Conservation (phyloP, 352 stramenopile genomes). For the Globisporangium iwayamae region DNA sequence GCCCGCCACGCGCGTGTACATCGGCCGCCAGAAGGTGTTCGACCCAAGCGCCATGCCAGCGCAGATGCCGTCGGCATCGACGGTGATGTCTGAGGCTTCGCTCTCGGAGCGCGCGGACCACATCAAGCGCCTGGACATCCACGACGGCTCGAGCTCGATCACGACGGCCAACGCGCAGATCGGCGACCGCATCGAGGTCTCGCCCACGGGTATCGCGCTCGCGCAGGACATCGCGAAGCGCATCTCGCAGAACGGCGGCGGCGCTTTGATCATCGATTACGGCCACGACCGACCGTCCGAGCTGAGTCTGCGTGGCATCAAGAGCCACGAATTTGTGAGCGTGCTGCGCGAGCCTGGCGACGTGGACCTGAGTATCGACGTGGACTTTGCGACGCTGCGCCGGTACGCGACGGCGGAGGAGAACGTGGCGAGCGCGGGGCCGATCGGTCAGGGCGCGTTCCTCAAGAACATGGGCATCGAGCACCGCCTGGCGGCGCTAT, state of each 20-base stretch:
- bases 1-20: conserved; percentile 88
- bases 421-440: conserved; percentile 77
- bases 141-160: conserved; percentile 39
- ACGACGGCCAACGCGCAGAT: conserved; percentile 48
- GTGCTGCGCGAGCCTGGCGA: conserved; percentile 89
- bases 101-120: conserved; percentile 17
- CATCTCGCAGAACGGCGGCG: conserved; percentile 79
- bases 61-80: conserved; percentile 19
- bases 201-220: conserved; percentile 88
- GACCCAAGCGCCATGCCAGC: conserved; percentile 36
- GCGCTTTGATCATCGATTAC: conserved; percentile 94
- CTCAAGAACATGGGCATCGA: conserved; percentile 95
- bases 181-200: conserved; percentile 93
- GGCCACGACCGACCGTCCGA: conserved; percentile 88
- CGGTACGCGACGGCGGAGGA: conserved; percentile 55
- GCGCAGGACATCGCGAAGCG: conserved; percentile 90
- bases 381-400: conserved; percentile 84
- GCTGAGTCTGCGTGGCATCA: conserved; percentile 93
- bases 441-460: conserved; percentile 90
- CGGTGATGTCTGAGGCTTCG: conserved; percentile 4
- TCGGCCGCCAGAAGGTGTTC: conserved; percentile 77
- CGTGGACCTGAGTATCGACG: conserved; percentile 89
- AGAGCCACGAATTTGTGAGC: conserved; percentile 93
- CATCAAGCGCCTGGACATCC: conserved; percentile 54
- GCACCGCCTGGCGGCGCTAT: conserved; percentile 86